phyloP scores from a whole-genome alignment of 2,329 filamentous ascomycete species.

The Botryosphaeria dothidea region DNA sequence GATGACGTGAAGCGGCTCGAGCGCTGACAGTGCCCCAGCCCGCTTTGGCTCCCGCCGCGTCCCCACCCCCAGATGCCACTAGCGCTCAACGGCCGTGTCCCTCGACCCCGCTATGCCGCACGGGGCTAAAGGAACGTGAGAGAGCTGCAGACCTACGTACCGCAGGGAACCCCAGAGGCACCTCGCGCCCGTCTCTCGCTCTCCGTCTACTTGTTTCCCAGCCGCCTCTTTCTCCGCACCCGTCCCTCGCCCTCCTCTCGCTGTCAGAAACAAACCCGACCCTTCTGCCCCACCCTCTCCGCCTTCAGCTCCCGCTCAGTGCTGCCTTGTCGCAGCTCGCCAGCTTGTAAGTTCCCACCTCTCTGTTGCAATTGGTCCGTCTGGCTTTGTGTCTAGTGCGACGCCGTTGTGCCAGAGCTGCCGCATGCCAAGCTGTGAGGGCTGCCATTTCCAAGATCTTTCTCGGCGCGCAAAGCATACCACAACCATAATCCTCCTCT shows the following conservation, averaged over 20 bases:
- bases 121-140: not conserved
- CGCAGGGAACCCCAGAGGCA: not conserved
- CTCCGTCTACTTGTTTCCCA: not conserved
- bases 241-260: no score
- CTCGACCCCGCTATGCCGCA: not conserved
- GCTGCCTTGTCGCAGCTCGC: not conserved
- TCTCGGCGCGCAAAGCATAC: not conserved
- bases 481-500: not conserved
- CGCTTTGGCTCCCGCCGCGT: constrained; percentile 10
- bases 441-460: not conserved
- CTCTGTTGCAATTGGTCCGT: not conserved
- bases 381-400: no score
- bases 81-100: not conserved
- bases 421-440: not conserved
- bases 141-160: not conserved
- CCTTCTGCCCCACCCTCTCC: not conserved
- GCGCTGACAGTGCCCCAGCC: not conserved
- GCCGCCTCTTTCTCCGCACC: no score
- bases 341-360: not conserved
- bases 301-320: not conserved
- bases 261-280: no score
- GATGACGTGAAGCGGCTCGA: not conserved
- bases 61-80: constrained; percentile 8
- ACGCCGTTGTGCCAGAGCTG: not conserved
- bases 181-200: not conserved